phyloP scores from a whole-genome alignment of 805 yeast genomes.

The Hanseniaspora valbyensis region DNA sequence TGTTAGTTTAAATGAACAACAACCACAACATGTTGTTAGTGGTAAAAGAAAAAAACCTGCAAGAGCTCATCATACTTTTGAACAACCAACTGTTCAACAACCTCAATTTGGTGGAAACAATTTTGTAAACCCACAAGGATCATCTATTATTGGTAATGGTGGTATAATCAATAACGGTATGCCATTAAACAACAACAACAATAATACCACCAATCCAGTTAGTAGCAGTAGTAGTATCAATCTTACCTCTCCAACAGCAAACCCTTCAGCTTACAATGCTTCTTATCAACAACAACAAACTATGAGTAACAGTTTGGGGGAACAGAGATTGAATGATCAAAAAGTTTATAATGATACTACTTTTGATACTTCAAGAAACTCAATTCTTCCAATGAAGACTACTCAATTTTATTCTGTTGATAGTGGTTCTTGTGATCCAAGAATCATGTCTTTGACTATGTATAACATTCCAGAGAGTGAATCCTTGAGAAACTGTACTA shows the following conservation, averaged over 20 bases:
- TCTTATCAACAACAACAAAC: not conserved
- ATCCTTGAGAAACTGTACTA: constrained; percentile 53
- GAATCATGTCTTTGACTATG: constrained; percentile 66
- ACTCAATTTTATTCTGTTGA: constrained; percentile 59
- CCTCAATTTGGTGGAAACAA: not conserved
- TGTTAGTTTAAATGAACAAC: not conserved
- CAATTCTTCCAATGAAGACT: constrained; percentile 75
- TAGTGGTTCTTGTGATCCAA: constrained; percentile 77
- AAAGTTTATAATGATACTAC: constrained; percentile 32
- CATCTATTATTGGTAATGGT: not conserved
- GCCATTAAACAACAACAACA: no score
- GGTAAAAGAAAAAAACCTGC: constrained; percentile 29
- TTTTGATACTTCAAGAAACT: constrained; percentile 64
- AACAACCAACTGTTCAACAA: not conserved
- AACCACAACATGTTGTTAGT: constrained; percentile 27
- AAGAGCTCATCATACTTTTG: constrained; percentile 18
- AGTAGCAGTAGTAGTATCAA: no score
- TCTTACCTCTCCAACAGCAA: not conserved
- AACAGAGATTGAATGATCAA: constrained; percentile 30
- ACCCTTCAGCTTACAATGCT: no score
- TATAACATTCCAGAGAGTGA: constrained; percentile 72
- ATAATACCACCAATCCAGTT: no score
- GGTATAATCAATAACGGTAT: no score
- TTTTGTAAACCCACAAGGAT: not conserved
- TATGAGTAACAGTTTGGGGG: constrained; percentile 22